These are phyloP conservation scores for Pachyrhizus erosus DNA, from an alignment of 306 rosid genomes.

Conservation along the genomic window DNA sequence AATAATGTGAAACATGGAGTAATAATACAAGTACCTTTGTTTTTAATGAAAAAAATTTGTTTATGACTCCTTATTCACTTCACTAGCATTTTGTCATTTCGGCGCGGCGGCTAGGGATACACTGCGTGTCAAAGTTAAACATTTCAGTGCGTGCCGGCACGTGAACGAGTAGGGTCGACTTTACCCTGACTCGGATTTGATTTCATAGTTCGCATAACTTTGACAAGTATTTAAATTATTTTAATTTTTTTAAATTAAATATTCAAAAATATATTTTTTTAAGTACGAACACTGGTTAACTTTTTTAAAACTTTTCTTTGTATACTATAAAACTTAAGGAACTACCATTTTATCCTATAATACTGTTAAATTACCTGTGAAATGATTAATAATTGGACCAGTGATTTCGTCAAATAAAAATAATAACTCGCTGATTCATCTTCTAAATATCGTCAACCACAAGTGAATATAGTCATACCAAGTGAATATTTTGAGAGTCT, in stretches of 20 bases:
- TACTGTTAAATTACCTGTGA: too few relatives aligned
- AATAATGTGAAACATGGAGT: too few relatives aligned
- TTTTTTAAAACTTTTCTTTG: too few relatives aligned
- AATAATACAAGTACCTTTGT: too few relatives aligned
- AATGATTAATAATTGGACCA: too few relatives aligned
- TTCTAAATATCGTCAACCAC: too few relatives aligned
- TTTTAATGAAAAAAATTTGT: background rate
- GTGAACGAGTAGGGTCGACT: background rate
- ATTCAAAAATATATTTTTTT: background rate
- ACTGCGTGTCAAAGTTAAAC: background rate
- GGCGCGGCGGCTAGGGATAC: background rate
- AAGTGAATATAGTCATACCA: too few relatives aligned
- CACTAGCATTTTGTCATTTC: background rate
- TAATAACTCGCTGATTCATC: too few relatives aligned
- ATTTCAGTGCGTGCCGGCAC: background rate
- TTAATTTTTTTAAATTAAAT: background rate
- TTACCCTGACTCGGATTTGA: background rate
- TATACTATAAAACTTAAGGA: too few relatives aligned
- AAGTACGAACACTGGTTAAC: background rate
- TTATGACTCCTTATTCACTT: background rate
- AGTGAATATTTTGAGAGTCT: too few relatives aligned
- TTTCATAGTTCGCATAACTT: background rate
- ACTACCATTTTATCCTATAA: too few relatives aligned
- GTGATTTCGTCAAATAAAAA: too few relatives aligned
- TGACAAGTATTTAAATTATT: background rate